Evolutionary conservation across 768 basidiomycete genomes (phyloP), one percentile per base, ranked within the genome.

Genomic region (Auricularia heimuer): DNA sequence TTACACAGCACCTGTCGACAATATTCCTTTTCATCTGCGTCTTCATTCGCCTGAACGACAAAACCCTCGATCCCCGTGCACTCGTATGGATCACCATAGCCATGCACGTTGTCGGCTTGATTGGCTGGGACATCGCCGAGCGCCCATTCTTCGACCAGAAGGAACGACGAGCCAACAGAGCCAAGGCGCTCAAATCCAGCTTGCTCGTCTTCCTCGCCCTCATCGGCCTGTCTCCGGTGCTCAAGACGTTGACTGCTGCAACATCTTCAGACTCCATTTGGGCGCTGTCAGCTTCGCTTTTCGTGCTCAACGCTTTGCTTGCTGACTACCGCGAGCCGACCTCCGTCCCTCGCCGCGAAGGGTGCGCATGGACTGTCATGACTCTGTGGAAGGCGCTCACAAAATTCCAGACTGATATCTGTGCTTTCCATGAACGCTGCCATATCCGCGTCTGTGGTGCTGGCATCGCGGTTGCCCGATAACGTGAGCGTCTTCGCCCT

Each of bases 181-280:
- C 88, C 51, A 90, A 89, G 72, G 79, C 83, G 1, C 72, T 89
- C 67, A 93, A 91, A 72, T 91, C 92, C 3, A 88, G 89, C 6
- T 80, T 98, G 54, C 80, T 98, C 65, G 89, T 95, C 68, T 91
- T 96, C 71, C 82, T 97, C 29, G 84, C 91, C 6, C 82, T 99
- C 66, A 86, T 97, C 79, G 88, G 94, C 16, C 80, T 98, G 64
- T 88, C 94, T 3, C 97, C 97, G 14, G 90, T 98, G 10, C 79
- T 98, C 64, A 85, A 88, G 71, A 98, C 96, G 4, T 77, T 99
- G 71, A 96, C 94, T 35, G 90, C 92, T 45, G 92, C 95, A 33
- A 98, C 95, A 3, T 97, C 96, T 45, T 91, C 91, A 12, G 97
- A 99, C 74, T 94, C 94, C 35, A 95, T 98, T 68, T 98, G 94